A percentile compares a stretch with the other conserved stretches of the same genome.
Conservation (phyloP, 2,329 filamentous ascomycete species). For the Fusarium floridanum region DNA sequence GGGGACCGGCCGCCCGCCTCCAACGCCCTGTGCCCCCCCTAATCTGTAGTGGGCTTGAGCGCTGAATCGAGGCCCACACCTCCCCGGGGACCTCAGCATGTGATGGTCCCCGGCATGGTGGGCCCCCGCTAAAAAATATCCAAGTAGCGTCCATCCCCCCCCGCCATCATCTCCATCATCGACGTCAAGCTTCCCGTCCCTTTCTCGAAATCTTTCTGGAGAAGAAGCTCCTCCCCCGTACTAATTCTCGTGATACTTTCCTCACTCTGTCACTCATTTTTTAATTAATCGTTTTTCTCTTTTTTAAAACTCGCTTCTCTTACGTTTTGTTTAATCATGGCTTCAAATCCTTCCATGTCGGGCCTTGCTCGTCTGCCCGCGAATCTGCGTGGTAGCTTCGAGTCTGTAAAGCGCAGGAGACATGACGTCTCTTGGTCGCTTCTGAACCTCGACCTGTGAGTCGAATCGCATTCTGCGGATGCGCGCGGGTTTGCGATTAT, state of each 20-base stretch:
- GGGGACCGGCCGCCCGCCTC: constrained; percentile 5
- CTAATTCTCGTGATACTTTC: constrained; percentile 1
- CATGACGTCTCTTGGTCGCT: constrained; percentile 69
- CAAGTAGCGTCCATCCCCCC: constrained; percentile 50
- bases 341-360: constrained; percentile 62
- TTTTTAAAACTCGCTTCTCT: constrained; percentile 3
- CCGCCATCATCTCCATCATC: constrained; percentile 36
- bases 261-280: background rate
- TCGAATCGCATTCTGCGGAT: constrained; percentile 34
- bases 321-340: constrained; percentile 15
- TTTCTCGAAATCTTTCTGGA: constrained; percentile 18
- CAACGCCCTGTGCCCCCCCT: constrained; percentile 1
- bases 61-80: background rate
- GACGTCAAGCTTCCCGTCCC: constrained; percentile 36
- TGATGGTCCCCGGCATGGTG: constrained; percentile 34
- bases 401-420: constrained; percentile 69
- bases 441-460: constrained; percentile 78
- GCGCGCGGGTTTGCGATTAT: background rate
- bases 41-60: constrained; percentile 17
- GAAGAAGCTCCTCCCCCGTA: background rate
- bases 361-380: constrained; percentile 78
- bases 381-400: constrained; percentile 77
- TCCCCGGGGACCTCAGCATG: constrained; percentile 33
- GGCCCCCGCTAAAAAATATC: constrained; percentile 48
- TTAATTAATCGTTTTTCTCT: constrained; percentile 12